Conservation (phyloP, 2,329 filamentous ascomycete genomes). For the Penicillium sumatraense region DNA sequence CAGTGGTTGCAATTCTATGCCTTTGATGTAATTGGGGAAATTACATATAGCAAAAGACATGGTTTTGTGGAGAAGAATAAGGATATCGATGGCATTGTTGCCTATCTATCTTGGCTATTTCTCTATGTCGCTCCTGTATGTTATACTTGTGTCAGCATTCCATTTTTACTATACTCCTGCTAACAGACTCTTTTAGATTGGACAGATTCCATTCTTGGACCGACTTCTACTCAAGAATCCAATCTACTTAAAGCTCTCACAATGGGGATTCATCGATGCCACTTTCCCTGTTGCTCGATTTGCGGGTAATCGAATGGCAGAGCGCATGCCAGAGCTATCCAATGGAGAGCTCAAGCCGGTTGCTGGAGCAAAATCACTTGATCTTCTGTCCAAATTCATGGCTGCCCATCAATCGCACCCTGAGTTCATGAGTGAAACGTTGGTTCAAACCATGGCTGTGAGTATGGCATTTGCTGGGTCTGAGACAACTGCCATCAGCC, state of each 20-base stretch:
- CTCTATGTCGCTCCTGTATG: conserved; percentile 18
- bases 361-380: conserved; percentile 12
- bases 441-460: conserved; percentile 34
- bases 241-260: conserved; percentile 44
- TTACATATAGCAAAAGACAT: conserved; percentile 76
- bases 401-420: conserved; percentile 28
- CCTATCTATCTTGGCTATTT: conserved; percentile 53
- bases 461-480: conserved; percentile 65
- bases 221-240: conserved; percentile 75
- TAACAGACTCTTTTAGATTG: conserved; percentile 46
- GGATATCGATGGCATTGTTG: conserved; percentile 76
- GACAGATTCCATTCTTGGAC: conserved; percentile 76
- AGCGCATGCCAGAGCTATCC: conserved; percentile 19
- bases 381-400: conserved; percentile 34
- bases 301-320: conserved; percentile 25
- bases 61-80: conserved; percentile 77
- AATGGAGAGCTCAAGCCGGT: conserved; percentile 4
- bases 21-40: conserved; percentile 81
- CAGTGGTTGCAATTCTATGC: conserved; percentile 79
- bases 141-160: neutral
- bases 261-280: conserved; percentile 27
- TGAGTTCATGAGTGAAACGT: conserved; percentile 33
- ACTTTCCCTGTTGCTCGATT: conserved; percentile 30
- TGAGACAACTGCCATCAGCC: conserved; percentile 78
- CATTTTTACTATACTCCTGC: conserved; percentile 12